Evolutionary conservation across 768 basidiomycete species (phyloP), one percentile per base, ranked within the genome.

Genomic region (Strobilomyces dryophilus): DNA sequence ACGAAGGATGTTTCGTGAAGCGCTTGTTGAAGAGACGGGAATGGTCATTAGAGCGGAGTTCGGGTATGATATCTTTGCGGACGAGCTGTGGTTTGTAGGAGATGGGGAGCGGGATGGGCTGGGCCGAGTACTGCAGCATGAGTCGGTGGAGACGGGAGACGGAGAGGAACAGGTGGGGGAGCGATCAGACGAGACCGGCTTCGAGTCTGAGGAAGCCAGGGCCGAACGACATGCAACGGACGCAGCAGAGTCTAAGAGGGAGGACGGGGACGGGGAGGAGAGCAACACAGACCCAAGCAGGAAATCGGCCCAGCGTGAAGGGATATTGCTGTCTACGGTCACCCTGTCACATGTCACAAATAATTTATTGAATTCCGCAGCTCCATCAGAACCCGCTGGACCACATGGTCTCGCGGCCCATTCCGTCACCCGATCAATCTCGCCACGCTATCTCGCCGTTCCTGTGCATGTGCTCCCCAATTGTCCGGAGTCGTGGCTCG

Each of bases 51-150:
- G 55, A 18, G 52, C 58, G 57, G 34, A 40, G 43, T 17, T 66
- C 64, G 18, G 55, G 57, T 66, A 63, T 36, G 57, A 70, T 71
- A 63, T 69, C 67, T 69, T 65, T 69, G 58, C 69, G 66, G 37
- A 60, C 46, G 1, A 59, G 21, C 17, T 65, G 63, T 18, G 62
- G 39, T 43, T 58, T 69, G 58, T 69, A 71, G 18, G 69, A 27
- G 43, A 70, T 61, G 57, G 69, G 64, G 18, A 71, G 67, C 42
- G 69, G 55, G 11, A 69, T 69, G 31, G 69, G 68, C 48, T 69
- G 68, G 3, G 69, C 69, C 20, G 68, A 70, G 8, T 79, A 80
- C 73, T 83, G 82, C 79, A 84, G 80, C 83, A 84, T 84, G 71
- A 69, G 76, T 58, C 66, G 57, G 58, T 57, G 63, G 11, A 65